Conservation (phyloP, 257 asterid genomes). For the Nemophila menziesii region DNA sequence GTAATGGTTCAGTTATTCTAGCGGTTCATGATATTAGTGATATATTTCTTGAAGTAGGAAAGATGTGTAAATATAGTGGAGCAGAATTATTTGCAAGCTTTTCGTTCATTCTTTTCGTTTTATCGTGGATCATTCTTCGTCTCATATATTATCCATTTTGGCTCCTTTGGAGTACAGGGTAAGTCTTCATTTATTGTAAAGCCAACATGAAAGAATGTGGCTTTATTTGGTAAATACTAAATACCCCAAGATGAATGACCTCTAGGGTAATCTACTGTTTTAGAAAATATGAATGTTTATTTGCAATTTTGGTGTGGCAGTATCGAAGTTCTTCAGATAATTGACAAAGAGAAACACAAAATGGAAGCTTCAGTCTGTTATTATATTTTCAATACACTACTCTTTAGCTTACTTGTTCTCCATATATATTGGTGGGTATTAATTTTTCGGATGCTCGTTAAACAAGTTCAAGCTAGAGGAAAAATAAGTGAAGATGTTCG, state of each 20-base stretch:
- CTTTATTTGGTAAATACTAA: too few relatives aligned
- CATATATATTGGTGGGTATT: conserved; percentile 86
- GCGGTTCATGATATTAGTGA: conserved; percentile 97
- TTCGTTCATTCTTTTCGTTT: conserved; percentile 60
- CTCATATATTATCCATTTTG: conserved; percentile 79
- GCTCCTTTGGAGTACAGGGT: conserved; percentile 95
- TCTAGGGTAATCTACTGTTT: too few relatives aligned
- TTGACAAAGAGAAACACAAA: conserved; percentile 51
- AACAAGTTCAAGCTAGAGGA: conserved; percentile 79
- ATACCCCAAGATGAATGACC: too few relatives aligned
- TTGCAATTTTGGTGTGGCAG: conserved; percentile 24
- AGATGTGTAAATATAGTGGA: conserved; percentile 92
- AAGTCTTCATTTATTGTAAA: conserved; percentile 7
- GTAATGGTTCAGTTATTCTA: conserved; percentile 70
- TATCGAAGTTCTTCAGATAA: conserved; percentile 36
- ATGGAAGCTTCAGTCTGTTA: conserved; percentile 59
- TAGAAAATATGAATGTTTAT: too few relatives aligned
- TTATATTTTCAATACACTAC: conserved; percentile 76
- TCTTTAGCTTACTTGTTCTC: conserved; percentile 74
- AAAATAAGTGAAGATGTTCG: conserved; percentile 81
- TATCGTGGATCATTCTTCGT: conserved; percentile 67
- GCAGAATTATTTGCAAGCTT: conserved; percentile 71
- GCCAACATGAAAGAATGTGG: too few relatives aligned
- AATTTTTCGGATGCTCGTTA: conserved; percentile 77
- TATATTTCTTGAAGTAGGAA: conserved; percentile 72